These are phyloP conservation scores for Ganoderma meredithae DNA, from an alignment of 1,284 basidiomycete genomes.

Conservation along the genomic window DNA sequence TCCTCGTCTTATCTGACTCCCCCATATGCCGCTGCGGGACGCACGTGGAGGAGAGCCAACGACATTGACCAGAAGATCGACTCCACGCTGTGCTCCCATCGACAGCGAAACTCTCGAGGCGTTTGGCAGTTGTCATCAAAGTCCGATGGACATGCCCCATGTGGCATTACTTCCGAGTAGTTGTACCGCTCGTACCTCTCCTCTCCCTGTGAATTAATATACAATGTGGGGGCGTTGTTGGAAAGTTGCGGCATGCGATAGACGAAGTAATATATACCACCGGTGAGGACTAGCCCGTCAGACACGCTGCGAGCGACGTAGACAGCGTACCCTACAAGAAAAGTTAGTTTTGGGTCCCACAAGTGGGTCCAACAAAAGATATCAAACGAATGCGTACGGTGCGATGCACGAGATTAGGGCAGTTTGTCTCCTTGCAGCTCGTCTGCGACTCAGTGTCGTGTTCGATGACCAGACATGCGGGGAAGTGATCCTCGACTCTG, in stretches of 20 bases:
- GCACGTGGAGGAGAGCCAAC: background rate
- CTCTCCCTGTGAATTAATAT: background rate
- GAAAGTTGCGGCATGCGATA: background rate
- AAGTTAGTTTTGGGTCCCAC: background rate
- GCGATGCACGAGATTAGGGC: background rate
- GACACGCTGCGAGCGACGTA: constrained; percentile 4
- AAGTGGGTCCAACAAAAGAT: too few relatives aligned
- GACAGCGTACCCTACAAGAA: background rate
- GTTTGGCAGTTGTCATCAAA: background rate
- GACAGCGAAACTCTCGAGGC: background rate
- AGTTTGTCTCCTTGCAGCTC: too few relatives aligned
- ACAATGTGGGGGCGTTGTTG: background rate
- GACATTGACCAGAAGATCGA: constrained; percentile 5
- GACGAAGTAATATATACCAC: too few relatives aligned
- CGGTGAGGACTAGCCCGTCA: background rate
- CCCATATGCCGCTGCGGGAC: background rate
- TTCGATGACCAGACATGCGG: too few relatives aligned
- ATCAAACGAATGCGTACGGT: background rate
- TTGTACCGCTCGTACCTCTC: background rate
- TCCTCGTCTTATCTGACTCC: background rate
- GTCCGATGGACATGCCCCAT: background rate
- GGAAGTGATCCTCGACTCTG: too few relatives aligned
- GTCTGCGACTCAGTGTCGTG: too few relatives aligned
- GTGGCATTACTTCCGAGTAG: background rate
- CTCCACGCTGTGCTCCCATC: constrained; percentile 9